Evolutionary conservation across 148 eudicot genomes (phyloP).

Genomic region (Fagopyrum homotropicum): DNA sequence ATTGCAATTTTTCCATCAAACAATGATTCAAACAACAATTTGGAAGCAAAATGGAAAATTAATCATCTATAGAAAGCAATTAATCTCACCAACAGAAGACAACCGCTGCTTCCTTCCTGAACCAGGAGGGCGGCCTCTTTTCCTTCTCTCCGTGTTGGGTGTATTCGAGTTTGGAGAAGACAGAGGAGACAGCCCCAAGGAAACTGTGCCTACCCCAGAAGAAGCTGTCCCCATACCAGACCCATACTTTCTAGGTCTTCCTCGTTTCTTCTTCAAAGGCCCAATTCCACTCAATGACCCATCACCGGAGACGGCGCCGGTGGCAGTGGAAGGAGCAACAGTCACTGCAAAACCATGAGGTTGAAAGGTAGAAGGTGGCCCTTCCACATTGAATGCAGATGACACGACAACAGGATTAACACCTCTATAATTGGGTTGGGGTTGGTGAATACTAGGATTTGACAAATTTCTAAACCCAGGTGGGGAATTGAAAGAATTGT

Average conservation of each 20-base stretch:
- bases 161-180: conserved; percentile 39
- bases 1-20: not conserved
- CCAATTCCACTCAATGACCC: conserved; percentile 49
- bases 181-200: conserved; percentile 55
- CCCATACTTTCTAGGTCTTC: conserved; percentile 96
- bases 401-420: conserved; percentile 27
- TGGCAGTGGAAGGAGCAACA: conserved; percentile 22
- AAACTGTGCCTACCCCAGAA: conserved; percentile 28
- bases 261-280: conserved; percentile 77
- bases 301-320: not conserved
- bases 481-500: conserved; percentile 20
- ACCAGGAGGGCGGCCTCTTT: conserved; percentile 83
- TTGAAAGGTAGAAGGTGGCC: conserved; percentile 31
- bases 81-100: conserved; percentile 64
- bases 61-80: not conserved
- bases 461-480: conserved; percentile 29
- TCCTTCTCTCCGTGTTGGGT: conserved; percentile 29
- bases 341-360: conserved; percentile 43
- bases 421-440: conserved; percentile 27
- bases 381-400: conserved; percentile 38
- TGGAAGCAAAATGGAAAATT: not conserved
- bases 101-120: conserved; percentile 89
- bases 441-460: conserved; percentile 29
- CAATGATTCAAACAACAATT: not conserved
- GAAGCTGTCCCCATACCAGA: conserved; percentile 23